A percentile compares a stretch with the other conserved stretches of the same genome.
These are phyloP conservation scores for Arabis alpina DNA, from an alignment of 345 rosid genomes.

Conservation along the genomic window DNA sequence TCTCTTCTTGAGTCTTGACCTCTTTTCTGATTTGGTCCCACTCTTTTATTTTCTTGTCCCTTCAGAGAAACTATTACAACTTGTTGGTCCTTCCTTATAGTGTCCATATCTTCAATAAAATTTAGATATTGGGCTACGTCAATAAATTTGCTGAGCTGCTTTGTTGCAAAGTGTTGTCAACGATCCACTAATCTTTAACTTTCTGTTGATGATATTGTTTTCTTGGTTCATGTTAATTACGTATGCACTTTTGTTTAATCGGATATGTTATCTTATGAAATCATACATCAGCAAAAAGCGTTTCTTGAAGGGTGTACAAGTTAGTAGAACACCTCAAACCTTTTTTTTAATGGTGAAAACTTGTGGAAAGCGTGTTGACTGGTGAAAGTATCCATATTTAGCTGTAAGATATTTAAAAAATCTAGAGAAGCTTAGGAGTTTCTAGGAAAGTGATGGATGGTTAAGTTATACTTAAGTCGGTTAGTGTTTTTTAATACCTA, in stretches of 20 bases:
- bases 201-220: slow-evolving; percentile 35
- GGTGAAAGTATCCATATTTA: slow-evolving; percentile 23
- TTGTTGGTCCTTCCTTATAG: slow-evolving; percentile 32
- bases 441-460: neutral
- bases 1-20: slow-evolving; percentile 35
- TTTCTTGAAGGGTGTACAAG: slow-evolving; percentile 35
- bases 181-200: slow-evolving; percentile 42
- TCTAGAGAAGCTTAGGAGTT: slow-evolving; percentile 31
- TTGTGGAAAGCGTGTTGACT: slow-evolving; percentile 31
- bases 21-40: slow-evolving; percentile 41
- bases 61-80: slow-evolving; percentile 31
- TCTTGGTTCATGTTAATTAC: slow-evolving; percentile 43
- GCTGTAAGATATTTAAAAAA: neutral
- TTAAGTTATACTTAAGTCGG: slow-evolving; percentile 2
- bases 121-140: slow-evolving; percentile 37
- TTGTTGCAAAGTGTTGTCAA: slow-evolving; percentile 34
- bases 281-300: slow-evolving; percentile 32
- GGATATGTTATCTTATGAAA: slow-evolving; percentile 38
- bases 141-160: slow-evolving; percentile 27
- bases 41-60: slow-evolving; percentile 39
- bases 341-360: slow-evolving; percentile 15
- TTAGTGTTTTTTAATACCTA: slow-evolving; percentile 27
- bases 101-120: neutral
- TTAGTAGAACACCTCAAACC: slow-evolving; percentile 13
- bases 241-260: slow-evolving; percentile 15